Percentiles rank a stretch among this genome's conserved stretches.
Evolutionary conservation across 2,329 filamentous ascomycete genomes (phyloP).

Genomic region (Cercospora zeina): DNA sequence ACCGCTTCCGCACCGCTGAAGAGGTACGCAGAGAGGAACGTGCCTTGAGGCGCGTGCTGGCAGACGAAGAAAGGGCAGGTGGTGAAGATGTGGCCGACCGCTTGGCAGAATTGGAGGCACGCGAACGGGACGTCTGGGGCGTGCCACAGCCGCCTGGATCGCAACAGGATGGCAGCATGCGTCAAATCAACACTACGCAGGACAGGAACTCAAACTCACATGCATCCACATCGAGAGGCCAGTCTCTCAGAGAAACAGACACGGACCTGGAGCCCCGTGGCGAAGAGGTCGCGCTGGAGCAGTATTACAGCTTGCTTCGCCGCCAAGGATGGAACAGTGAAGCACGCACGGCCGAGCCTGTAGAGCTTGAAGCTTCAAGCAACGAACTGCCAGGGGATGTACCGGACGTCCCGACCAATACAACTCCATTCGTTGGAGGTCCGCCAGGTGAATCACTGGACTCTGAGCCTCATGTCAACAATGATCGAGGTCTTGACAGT

Average conservation of each 20-base stretch:
- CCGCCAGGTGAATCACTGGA: slow-evolving; percentile 28
- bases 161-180: slow-evolving; percentile 1
- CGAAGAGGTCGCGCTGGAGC: slow-evolving; percentile 30
- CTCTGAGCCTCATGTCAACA: slow-evolving; percentile 22
- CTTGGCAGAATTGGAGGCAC: slow-evolving; percentile 31
- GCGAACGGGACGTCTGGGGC: slow-evolving; percentile 37
- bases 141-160: slow-evolving; percentile 29
- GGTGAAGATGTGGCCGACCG: slow-evolving; percentile 27
- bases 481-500: slow-evolving; percentile 29
- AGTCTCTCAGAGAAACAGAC: background rate
- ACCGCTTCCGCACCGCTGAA: slow-evolving; percentile 48
- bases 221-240: background rate
- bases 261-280: background rate
- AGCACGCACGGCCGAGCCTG: background rate
- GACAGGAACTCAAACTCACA: background rate
- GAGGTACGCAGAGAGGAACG: slow-evolving; percentile 40
- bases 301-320: slow-evolving; percentile 37
- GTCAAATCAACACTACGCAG: slow-evolving; percentile 16
- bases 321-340: slow-evolving; percentile 33
- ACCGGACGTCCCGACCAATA: background rate
- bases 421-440: slow-evolving; percentile 12
- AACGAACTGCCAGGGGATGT: slow-evolving; percentile 7
- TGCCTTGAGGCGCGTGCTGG: slow-evolving; percentile 38
- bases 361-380: background rate
- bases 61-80: slow-evolving; percentile 34